Conservation (phyloP, 1,284 basidiomycete genomes). For the Malassezia restricta region DNA sequence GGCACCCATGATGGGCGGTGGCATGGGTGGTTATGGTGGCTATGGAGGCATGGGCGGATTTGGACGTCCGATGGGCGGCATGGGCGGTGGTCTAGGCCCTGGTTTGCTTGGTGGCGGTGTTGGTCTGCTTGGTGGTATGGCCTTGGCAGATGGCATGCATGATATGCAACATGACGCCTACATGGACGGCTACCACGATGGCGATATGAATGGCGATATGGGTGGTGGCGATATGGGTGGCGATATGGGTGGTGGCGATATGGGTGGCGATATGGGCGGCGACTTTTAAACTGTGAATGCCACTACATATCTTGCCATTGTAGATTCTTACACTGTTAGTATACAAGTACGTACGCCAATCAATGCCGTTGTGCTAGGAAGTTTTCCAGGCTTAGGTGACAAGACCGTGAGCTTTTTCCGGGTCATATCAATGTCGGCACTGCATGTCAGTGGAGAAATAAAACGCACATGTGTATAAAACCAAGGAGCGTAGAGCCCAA, state of each 20-base stretch:
- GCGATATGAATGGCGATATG: slow-evolving; percentile 12
- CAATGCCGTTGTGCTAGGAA: slow-evolving; percentile 39
- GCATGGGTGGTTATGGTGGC: slow-evolving; percentile 27
- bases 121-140: slow-evolving; percentile 15
- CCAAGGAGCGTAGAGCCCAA: slow-evolving; percentile 34
- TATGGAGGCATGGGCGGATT: slow-evolving; percentile 27
- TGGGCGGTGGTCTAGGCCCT: slow-evolving; percentile 21
- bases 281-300: slow-evolving; percentile 10
- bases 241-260: slow-evolving; percentile 17
- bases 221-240: slow-evolving; percentile 17
- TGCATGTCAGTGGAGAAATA: slow-evolving; percentile 2
- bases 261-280: slow-evolving; percentile 1
- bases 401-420: slow-evolving; percentile 40
- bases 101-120: slow-evolving; percentile 33
- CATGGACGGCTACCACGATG: slow-evolving; percentile 37
- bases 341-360: slow-evolving; percentile 24
- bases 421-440: slow-evolving; percentile 32
- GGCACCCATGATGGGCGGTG: slow-evolving; percentile 15
- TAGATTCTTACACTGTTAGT: slow-evolving; percentile 14
- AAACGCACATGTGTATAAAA: slow-evolving; percentile 35
- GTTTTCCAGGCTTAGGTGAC: slow-evolving; percentile 28
- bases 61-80: slow-evolving; percentile 6
- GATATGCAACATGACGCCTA: slow-evolving; percentile 34
- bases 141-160: slow-evolving; percentile 13
- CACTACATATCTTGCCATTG: slow-evolving; percentile 21